A percentile compares a stretch with the other conserved stretches of the same genome.
Evolutionary conservation across 164 flowering plant species (phyloP).

Genomic region (Cinnamomum micranthum): DNA sequence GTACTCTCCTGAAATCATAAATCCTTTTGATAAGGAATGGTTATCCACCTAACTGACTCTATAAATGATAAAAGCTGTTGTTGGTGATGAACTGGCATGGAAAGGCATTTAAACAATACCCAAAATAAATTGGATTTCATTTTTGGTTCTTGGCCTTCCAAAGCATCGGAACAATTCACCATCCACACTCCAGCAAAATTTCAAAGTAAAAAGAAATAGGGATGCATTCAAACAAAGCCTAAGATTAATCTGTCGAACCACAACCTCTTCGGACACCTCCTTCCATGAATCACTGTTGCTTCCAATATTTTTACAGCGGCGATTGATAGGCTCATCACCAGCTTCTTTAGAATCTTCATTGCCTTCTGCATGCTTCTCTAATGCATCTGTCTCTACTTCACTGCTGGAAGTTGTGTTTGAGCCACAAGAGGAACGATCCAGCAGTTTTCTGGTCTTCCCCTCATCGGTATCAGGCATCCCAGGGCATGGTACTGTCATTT

Average conservation of each 20-base stretch:
- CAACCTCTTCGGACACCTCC: constrained; percentile 92
- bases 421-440: constrained; percentile 91
- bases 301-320: constrained; percentile 51
- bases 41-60: background rate
- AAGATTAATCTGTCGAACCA: background rate
- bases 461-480: constrained; percentile 42
- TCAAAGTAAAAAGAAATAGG: background rate
- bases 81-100: background rate
- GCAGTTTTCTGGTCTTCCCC: constrained; percentile 46
- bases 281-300: constrained; percentile 70
- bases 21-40: background rate
- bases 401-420: constrained; percentile 90
- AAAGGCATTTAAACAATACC: background rate
- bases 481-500: constrained; percentile 23
- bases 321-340: constrained; percentile 50
- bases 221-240: background rate
- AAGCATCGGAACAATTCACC: background rate
- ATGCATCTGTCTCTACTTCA: constrained; percentile 64
- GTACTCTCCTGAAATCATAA: background rate
- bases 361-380: constrained; percentile 48
- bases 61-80: background rate
- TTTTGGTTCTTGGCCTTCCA: background rate
- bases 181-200: background rate
- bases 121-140: background rate
- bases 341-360: constrained; percentile 45